Evolutionary conservation across 192 early-diverging fungal genomes (phyloP).

Genomic region (Spizellomyces sp.): DNA sequence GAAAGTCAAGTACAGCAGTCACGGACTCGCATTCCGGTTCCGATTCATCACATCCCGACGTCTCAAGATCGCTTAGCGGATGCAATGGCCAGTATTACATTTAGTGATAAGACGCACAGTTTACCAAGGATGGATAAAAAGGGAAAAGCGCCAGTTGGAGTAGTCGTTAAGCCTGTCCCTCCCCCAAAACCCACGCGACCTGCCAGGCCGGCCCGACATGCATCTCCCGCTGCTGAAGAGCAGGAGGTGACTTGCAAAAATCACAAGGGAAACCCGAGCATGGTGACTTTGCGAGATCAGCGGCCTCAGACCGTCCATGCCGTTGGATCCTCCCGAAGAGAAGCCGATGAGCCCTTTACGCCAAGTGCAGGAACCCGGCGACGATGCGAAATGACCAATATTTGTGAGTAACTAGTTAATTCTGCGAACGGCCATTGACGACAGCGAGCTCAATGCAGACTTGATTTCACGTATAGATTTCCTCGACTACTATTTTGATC

Average conservation of each 20-base stretch:
- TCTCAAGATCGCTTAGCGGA: no score
- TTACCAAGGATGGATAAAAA: neutral
- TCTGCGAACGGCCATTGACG: neutral
- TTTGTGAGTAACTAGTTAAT: slow-evolving; percentile 40
- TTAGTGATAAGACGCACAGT: neutral
- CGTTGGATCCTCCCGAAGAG: neutral
- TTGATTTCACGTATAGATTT: slow-evolving; percentile 52
- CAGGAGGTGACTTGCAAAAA: neutral
- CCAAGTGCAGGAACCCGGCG: slow-evolving; percentile 39
- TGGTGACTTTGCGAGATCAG: neutral
- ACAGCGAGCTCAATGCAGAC: neutral
- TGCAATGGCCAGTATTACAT: neutral
- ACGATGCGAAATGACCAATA: slow-evolving; percentile 51
- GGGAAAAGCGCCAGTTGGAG: neutral
- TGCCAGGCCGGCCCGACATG: slow-evolving; percentile 14
- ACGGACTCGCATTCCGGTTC: slow-evolving; percentile 23
- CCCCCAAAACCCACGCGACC: slow-evolving; percentile 5
- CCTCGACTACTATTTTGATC: slow-evolving; percentile 81
- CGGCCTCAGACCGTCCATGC: neutral
- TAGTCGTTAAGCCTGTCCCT: neutral
- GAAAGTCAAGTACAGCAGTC: neutral
- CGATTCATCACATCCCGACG: neutral
- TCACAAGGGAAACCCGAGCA: neutral
- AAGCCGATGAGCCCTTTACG: neutral
- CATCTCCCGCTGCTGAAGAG: slow-evolving; percentile 11